phyloP scores from a whole-genome alignment of 2,329 filamentous ascomycete species.

The Lasiodiplodia gonubiensis region DNA sequence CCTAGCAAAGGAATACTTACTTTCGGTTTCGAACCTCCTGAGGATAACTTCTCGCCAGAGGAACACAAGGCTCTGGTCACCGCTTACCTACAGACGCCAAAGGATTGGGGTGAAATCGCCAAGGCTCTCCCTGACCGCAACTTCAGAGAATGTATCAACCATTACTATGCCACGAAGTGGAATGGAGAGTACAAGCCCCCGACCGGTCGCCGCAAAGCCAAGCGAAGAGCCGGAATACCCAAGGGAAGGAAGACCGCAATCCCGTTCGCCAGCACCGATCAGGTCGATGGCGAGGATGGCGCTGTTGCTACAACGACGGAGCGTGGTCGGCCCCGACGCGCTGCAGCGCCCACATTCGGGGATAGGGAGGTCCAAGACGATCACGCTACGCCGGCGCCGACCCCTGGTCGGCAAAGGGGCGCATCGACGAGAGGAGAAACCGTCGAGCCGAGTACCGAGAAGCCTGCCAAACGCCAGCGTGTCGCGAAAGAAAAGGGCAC shows the following conservation, averaged over 20 bases:
- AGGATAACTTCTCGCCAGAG: constrained; percentile 75
- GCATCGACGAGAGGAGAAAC: constrained; percentile 19
- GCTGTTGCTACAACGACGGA: constrained; percentile 51
- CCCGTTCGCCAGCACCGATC: constrained; percentile 53
- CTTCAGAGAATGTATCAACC: constrained; percentile 81
- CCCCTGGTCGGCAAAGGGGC: constrained; percentile 63
- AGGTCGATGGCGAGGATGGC: constrained; percentile 46
- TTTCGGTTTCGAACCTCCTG: constrained; percentile 74
- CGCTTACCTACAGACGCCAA: constrained; percentile 73
- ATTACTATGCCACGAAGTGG: constrained; percentile 83
- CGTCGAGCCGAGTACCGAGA: constrained; percentile 32
- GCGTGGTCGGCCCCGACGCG: constrained; percentile 56
- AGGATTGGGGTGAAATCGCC: constrained; percentile 82
- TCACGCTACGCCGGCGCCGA: constrained; percentile 52
- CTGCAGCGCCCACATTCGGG: constrained; percentile 72
- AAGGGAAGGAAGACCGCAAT: constrained; percentile 19
- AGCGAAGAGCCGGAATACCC: constrained; percentile 10
- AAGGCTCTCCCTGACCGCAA: constrained; percentile 70
- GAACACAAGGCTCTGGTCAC: constrained; percentile 75
- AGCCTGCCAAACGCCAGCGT: constrained; percentile 48
- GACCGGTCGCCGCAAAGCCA: constrained; percentile 22
- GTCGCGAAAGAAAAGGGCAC: constrained; percentile 39
- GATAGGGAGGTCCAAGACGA: constrained; percentile 66
- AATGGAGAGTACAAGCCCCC: constrained; percentile 71
- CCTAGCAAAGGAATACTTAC: constrained; percentile 70